These are phyloP conservation scores for Daldinia vernicosa DNA, from an alignment of 495 filamentous ascomycete species.

Conservation along the genomic window DNA sequence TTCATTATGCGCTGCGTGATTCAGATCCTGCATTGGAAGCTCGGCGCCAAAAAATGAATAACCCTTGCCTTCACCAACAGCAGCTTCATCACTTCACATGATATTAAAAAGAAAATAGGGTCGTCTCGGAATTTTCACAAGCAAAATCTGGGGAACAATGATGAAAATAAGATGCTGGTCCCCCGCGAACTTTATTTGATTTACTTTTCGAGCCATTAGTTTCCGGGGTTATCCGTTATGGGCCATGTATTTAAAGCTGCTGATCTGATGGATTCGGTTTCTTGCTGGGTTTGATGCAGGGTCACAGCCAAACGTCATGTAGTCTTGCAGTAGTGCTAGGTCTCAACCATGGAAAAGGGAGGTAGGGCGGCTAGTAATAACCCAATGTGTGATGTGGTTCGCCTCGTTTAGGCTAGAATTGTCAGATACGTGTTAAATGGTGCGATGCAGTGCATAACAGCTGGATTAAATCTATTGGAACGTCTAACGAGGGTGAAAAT, in stretches of 20 bases:
- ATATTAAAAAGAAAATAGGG: not conserved
- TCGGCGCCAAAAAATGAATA: constrained; percentile 11
- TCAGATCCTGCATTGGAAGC: constrained; percentile 21
- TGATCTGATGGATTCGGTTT: not conserved
- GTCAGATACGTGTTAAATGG: constrained; percentile 27
- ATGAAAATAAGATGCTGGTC: not conserved
- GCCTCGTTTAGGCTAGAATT: constrained; percentile 26
- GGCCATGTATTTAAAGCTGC: not conserved
- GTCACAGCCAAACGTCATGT: constrained; percentile 7
- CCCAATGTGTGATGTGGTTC: not conserved
- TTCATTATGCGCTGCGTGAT: constrained; percentile 34
- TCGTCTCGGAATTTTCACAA: not conserved
- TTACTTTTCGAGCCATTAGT: not conserved
- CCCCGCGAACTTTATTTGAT: not conserved
- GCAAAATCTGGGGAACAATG: not conserved
- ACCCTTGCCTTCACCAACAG: not conserved
- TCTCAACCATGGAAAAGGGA: constrained; percentile 15
- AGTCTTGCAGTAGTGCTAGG: constrained; percentile 22
- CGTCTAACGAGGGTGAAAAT: constrained; percentile 1
- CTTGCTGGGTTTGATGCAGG: constrained; percentile 16
- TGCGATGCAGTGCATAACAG: constrained; percentile 21
- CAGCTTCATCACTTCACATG: not conserved
- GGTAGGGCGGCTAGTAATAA: constrained; percentile 12
- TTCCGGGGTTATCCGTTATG: not conserved
- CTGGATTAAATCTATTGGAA: constrained; percentile 28